Base-by-base conservation (phyloP, 371 early-diverging fungal genomes). In the Mortierella sp. region DNA sequence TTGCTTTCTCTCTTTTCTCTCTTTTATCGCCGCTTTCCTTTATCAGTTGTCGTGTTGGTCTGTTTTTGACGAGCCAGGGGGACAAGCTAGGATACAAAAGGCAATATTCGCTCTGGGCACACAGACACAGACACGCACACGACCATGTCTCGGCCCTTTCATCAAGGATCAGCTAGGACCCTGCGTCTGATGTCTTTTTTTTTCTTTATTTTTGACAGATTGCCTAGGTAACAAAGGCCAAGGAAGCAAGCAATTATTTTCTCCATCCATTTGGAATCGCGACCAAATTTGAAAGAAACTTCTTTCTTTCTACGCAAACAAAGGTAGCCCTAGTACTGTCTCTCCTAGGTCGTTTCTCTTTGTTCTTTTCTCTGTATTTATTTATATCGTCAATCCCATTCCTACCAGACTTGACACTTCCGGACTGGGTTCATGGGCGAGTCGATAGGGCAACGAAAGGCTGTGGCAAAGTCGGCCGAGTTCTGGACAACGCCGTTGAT, bases 401-500 rank as follows among this genome's bases (percentile, higher is more conserved):
- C n/a, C 8, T 48, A 29, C 58, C 61, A 58, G 19, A 37, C 61
- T 10, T 58, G 22, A 34, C 61, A 58, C 37, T 58, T 58, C 14
- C 86, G 71, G 22, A 26, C 68, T 26, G 90, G 90, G 43, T 90
- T 91, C 90, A 91, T 89, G 1, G 85, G 86, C 13, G 79, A 73
- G 29, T 85, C 86, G n/a, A 71, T 76, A 26, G 87, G 83, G 65
- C 94, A 95, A 10, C 87, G 76, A 80, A 90, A 95, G 7, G 88
- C 91, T 14, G 88, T 67, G 5, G 91, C 87, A 85, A 95, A 95
- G 24, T 88, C 74, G 9, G 69, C 63, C 0, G 90, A 89, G 70
- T 94, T 93, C 53, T 87, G 87, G n/a, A 92, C 68, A 9, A 86
- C 90, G 26, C 91, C 94, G 64, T 89, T 91, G 45, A 92, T 90